Base-by-base conservation (phyloP, 129 eudicot species). In the Ambrosia artemisiifolia region DNA sequence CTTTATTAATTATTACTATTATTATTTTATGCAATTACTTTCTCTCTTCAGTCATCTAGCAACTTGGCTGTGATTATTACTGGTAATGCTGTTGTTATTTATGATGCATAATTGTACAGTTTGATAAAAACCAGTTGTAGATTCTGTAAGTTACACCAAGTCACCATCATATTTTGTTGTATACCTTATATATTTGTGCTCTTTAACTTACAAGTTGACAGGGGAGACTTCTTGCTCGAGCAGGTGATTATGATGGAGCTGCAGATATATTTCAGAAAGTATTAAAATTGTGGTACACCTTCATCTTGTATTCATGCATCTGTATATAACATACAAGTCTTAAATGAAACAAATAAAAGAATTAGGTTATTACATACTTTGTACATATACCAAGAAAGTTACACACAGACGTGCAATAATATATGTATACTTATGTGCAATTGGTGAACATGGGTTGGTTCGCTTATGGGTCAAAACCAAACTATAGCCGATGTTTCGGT, bases 181-280 rank as follows among this genome's bases (percentile, higher is more conserved):
- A 67, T 82, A 70, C 76, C 75, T 81, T 86, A 71, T 78, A 64
- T 77, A 85, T 66, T 78, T 77, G 83, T 78, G 72, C 78, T 81
- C 78, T 78, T 88, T 83, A 77, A 86, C 88, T 92, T 83, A 80
- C 84, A 88, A 92, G 96, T 90, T 87, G 89, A 90, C 98, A 93
- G 96, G 98, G 96, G 81, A 87, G 95, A 81, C 96, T 93, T 85
- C 98, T 87, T 85, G 98, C 98, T 71, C 77, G 80, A 87, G 88
- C 92, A 83, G 95, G 96, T 76, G 96, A 93, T 78, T 85, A 79
- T 79, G 83, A 83, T 56, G 86, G 76, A 64, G 98, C 95, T 38
- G 85, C 95, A 44, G 88, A 83, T 47, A 80, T 81, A 53, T 93
- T 83, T 74, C 83, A 93, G 81, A 87, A 81, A 79, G 82, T 89